These are phyloP conservation scores for Paramecium pentaurelia DNA, from an alignment of 73 alveolate genomes.

Conservation along the genomic window DNA sequence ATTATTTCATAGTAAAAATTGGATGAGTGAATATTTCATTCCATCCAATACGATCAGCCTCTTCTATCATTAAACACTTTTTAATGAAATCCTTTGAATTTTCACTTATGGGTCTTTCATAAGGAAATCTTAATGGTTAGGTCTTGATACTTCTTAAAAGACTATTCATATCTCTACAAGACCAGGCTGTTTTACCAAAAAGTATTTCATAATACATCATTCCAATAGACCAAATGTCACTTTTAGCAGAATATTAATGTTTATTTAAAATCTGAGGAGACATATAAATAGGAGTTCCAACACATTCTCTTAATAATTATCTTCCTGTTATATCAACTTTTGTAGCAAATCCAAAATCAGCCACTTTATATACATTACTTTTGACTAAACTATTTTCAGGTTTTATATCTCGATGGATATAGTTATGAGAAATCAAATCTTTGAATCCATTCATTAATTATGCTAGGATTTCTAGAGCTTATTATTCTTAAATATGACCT, in stretches of 20 bases:
- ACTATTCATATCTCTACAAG: slow-evolving; percentile 53
- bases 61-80: slow-evolving; percentile 45
- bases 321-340: slow-evolving; percentile 44
- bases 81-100: slow-evolving; percentile 24
- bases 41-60: slow-evolving; percentile 48
- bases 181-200: slow-evolving; percentile 64
- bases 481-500: slow-evolving; percentile 4
- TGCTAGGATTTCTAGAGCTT: slow-evolving; percentile 20
- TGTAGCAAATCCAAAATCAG: slow-evolving; percentile 64
- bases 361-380: slow-evolving; percentile 56
- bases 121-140: slow-evolving; percentile 54
- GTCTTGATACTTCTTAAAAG: slow-evolving; percentile 30
- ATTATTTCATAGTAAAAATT: background rate
- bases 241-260: slow-evolving; percentile 44
- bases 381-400: slow-evolving; percentile 63
- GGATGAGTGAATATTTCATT: slow-evolving; percentile 44
- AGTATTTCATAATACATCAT: slow-evolving; percentile 60
- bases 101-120: slow-evolving; percentile 47
- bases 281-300: slow-evolving; percentile 61
- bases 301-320: slow-evolving; percentile 54
- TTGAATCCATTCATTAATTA: slow-evolving; percentile 55
- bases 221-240: slow-evolving; percentile 64
- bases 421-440: slow-evolving; percentile 55
- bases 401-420: slow-evolving; percentile 80
- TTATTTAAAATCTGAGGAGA: slow-evolving; percentile 45